Evolutionary conservation across 2,329 filamentous ascomycete species (phyloP).

Genomic region (Talaromyces verruculosus): DNA sequence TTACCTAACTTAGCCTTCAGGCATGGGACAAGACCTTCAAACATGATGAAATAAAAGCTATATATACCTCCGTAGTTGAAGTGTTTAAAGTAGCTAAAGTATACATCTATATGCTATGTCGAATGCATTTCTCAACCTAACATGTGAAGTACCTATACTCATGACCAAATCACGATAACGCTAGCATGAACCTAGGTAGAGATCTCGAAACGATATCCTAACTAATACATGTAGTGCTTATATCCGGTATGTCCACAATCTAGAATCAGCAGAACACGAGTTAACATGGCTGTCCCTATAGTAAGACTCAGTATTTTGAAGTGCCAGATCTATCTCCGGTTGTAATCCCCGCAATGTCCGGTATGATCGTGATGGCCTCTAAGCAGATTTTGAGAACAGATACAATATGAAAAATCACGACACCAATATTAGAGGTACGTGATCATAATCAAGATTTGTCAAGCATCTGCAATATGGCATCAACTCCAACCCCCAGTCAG

Average conservation of each 20-base stretch:
- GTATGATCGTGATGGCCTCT: not conserved
- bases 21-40: too few species aligned
- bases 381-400: not conserved
- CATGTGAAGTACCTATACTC: not conserved
- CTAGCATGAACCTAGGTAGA: not conserved
- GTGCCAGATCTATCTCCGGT: not conserved
- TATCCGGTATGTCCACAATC: not conserved
- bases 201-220: not conserved
- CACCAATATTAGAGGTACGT: not conserved
- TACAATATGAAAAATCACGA: not conserved
- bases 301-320: not conserved
- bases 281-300: not conserved
- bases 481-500: conserved; percentile 19
- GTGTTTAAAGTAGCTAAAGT: not conserved
- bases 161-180: not conserved
- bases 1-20: too few species aligned
- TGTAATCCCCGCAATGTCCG: conserved; percentile 1
- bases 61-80: not conserved
- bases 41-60: not conserved
- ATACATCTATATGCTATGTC: not conserved
- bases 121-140: not conserved
- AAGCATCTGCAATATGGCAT: not conserved
- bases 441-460: not conserved
- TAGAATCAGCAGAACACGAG: not conserved
- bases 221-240: not conserved